These are phyloP conservation scores for Basidioascus undulatus DNA, from an alignment of 768 basidiomycete species.

Conservation along the genomic window DNA sequence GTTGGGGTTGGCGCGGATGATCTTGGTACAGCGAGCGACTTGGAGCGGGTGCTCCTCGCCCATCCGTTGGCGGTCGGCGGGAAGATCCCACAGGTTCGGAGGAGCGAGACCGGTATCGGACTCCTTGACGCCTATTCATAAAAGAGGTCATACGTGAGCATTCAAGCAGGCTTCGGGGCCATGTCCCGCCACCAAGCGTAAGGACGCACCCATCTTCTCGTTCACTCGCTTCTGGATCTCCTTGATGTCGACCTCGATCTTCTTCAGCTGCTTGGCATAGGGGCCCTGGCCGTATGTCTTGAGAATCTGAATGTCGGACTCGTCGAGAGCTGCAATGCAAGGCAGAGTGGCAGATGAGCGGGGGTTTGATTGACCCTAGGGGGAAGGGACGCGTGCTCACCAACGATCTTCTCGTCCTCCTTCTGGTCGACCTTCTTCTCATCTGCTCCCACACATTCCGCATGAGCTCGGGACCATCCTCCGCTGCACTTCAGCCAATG, in stretches of 20 bases:
- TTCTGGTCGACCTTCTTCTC: constrained; percentile 71
- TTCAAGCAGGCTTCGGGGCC: background rate
- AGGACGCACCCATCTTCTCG: constrained; percentile 73
- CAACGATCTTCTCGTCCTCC: constrained; percentile 77
- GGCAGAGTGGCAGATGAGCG: constrained; percentile 4
- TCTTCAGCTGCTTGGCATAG: constrained; percentile 68
- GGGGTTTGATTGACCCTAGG: constrained; percentile 1
- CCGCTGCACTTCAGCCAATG: background rate
- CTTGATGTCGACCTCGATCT: constrained; percentile 74
- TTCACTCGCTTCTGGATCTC: constrained; percentile 93
- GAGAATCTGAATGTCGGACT: constrained; percentile 94
- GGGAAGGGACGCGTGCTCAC: constrained; percentile 21
- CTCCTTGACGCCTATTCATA: constrained; percentile 79
- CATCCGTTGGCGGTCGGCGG: constrained; percentile 78
- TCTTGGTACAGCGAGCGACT: constrained; percentile 95
- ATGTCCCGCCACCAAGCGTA: background rate
- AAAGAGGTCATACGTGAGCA: background rate
- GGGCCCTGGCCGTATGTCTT: constrained; percentile 99
- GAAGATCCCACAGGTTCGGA: constrained; percentile 91
- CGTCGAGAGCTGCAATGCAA: constrained; percentile 49
- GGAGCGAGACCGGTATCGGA: constrained; percentile 91
- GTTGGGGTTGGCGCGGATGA: constrained; percentile 58
- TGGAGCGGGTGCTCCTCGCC: constrained; percentile 77
- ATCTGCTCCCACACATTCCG: constrained; percentile 23
- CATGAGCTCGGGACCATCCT: background rate